phyloP scores from a whole-genome alignment of 352 stramenopile genomes.

The Pythium brachiatum region DNA sequence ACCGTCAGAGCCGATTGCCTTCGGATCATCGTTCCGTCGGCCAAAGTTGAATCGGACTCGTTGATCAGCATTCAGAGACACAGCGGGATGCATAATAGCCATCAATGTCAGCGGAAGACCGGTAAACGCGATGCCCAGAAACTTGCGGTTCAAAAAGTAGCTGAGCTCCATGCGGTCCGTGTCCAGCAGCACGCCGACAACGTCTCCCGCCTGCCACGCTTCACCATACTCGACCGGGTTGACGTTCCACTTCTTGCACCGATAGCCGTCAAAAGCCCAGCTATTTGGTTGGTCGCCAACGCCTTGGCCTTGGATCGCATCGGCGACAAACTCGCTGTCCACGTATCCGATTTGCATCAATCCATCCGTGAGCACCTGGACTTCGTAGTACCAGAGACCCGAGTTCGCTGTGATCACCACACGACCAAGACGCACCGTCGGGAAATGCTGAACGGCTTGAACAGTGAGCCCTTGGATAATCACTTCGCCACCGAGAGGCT shows the following conservation, averaged over 20 bases:
- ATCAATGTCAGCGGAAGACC: conserved; percentile 38
- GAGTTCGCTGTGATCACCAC: conserved; percentile 47
- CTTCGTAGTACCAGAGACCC: conserved; percentile 91
- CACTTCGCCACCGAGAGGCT: conserved; percentile 70
- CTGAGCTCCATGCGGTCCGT: conserved; percentile 82
- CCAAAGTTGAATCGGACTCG: conserved; percentile 80
- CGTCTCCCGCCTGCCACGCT: conserved; percentile 73
- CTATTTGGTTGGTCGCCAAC: conserved; percentile 90
- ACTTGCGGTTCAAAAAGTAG: conserved; percentile 91
- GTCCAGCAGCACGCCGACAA: conserved; percentile 87
- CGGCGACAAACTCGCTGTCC: conserved; percentile 76
- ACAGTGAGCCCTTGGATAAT: conserved; percentile 51
- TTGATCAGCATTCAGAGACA: conserved; percentile 87
- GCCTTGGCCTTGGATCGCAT: conserved; percentile 82
- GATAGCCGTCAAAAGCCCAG: conserved; percentile 91
- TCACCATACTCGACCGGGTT: conserved; percentile 81
- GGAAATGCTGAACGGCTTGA: conserved; percentile 75
- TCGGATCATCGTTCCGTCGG: conserved; percentile 2
- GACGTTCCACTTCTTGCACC: conserved; percentile 89
- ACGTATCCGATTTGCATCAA: conserved; percentile 95
- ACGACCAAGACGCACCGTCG: conserved; percentile 57
- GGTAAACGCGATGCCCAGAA: conserved; percentile 84
- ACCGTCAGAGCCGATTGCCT: neutral
- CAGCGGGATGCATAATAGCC: conserved; percentile 70
- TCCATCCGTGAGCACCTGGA: conserved; percentile 83